These are phyloP conservation scores for Linnemannia zychae DNA, from an alignment of 192 early-diverging fungal species.

Conservation along the genomic window DNA sequence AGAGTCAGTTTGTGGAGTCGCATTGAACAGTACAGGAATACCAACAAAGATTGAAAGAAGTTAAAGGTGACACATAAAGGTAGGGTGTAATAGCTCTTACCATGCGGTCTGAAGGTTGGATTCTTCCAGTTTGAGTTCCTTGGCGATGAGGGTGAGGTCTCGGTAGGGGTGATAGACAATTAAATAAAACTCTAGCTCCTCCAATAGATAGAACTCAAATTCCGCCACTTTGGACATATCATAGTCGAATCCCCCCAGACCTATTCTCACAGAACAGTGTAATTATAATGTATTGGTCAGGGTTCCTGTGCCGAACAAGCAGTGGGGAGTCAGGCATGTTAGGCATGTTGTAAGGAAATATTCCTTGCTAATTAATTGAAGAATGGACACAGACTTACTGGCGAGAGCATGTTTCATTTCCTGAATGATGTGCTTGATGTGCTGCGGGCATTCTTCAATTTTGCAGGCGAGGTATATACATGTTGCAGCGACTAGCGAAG, in stretches of 20 bases:
- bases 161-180: constrained; percentile 93
- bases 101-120: constrained; percentile 73
- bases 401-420: constrained; percentile 62
- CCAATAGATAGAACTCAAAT: constrained; percentile 92
- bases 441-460: constrained; percentile 84
- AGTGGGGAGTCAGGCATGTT: background rate
- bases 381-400: constrained; percentile 3
- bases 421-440: constrained; percentile 69
- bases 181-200: constrained; percentile 92
- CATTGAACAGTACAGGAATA: no score
- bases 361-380: background rate
- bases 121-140: constrained; percentile 65
- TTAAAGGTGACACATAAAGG: no score
- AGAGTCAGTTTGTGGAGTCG: background rate
- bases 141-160: constrained; percentile 70
- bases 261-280: constrained; percentile 13
- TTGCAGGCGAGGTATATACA: constrained; percentile 93
- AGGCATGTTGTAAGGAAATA: background rate
- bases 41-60: no score
- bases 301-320: no score
- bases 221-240: constrained; percentile 87
- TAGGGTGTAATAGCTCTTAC: constrained; percentile 10
- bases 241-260: constrained; percentile 71
- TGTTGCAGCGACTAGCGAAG: constrained; percentile 81
- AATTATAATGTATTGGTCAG: no score